Conservation (phyloP, 2,329 filamentous ascomycete genomes). For the Fusarium cicatricum region DNA sequence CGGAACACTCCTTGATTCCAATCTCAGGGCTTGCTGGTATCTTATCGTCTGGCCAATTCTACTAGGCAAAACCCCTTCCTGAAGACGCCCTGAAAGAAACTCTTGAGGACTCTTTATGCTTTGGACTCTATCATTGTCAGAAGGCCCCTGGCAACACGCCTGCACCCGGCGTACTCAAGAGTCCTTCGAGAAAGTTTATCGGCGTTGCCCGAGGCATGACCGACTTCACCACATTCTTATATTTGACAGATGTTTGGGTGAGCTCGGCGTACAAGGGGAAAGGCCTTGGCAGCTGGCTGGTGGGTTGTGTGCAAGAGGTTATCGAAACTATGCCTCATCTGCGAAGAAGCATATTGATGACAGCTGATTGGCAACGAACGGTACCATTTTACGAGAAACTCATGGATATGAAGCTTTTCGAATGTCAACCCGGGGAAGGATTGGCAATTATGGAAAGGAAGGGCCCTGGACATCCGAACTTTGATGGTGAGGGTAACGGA, state of each 20-base stretch:
- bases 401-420: conserved; percentile 44
- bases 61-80: conserved; percentile 62
- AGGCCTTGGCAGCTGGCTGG: conserved; percentile 69
- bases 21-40: conserved; percentile 57
- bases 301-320: conserved; percentile 63
- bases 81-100: conserved; percentile 54
- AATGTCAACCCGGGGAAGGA: conserved; percentile 30
- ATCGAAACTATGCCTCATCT: conserved; percentile 62
- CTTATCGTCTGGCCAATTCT: conserved; percentile 59
- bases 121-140: conserved; percentile 58
- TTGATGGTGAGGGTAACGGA: not conserved
- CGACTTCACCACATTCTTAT: conserved; percentile 70
- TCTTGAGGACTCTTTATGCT: conserved; percentile 62
- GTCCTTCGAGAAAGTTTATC: conserved; percentile 19
- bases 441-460: conserved; percentile 41
- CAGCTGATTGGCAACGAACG: conserved; percentile 45
- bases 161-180: accelerated
- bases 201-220: conserved; percentile 62
- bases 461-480: conserved; percentile 35
- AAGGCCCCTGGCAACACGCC: not conserved
- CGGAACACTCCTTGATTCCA: conserved; percentile 59
- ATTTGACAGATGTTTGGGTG: conserved; percentile 70
- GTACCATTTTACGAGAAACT: conserved; percentile 47
- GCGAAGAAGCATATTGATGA: conserved; percentile 61
- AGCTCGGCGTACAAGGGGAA: conserved; percentile 60